Evolutionary conservation across 1,139 yeast genomes (phyloP), one percentile per base, ranked within the genome.

Genomic region (Wickerhamiella infanticola): DNA sequence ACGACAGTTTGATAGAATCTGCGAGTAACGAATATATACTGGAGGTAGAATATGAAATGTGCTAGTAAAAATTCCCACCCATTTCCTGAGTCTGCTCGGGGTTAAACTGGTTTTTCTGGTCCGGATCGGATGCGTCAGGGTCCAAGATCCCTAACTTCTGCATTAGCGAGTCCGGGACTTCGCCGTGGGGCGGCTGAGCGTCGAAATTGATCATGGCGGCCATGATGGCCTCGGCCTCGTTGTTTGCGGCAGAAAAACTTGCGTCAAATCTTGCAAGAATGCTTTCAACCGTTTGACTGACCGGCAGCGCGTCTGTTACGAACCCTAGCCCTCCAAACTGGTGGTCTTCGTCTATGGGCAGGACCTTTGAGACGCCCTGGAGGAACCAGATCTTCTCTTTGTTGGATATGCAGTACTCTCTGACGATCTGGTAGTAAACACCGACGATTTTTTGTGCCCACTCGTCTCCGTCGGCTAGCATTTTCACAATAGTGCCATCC

Each of bases 371-470:
- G 2, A 88, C 94, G 2, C 96, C 96, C 62, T 86, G 95, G 52
- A 88, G 69, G 56, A 88, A 88, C 97, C 97, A 88, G 13, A 86
- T 94, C 55, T 76, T 75, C 55, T 85, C 93, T 59, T 81, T 83
- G 81, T 82, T 80, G 57, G 84, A 94, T 24, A 80, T 75, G 0
- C 94, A 83, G 62, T 81, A 88, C 6, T 81, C 75, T 51, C 95
- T 69, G 44, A 88, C 72, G 47, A 88, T 66, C 51, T 82, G 79
- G 64, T 86, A 88, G 65, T 86, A 88, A 43, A 84, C 80, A 55
- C 93, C 70, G 82, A 88, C 83, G 51, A 88, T 84, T 53, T 93
- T 68, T 85, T 83, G 83, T 4, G 96, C 93, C 50, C 80, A 76
- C 41, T 78, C 65, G 62, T 88, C 96, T 39, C 95, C 94, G 13